Evolutionary conservation across 2,329 filamentous ascomycete genomes (phyloP).

Genomic region (Shiraia sp.): DNA sequence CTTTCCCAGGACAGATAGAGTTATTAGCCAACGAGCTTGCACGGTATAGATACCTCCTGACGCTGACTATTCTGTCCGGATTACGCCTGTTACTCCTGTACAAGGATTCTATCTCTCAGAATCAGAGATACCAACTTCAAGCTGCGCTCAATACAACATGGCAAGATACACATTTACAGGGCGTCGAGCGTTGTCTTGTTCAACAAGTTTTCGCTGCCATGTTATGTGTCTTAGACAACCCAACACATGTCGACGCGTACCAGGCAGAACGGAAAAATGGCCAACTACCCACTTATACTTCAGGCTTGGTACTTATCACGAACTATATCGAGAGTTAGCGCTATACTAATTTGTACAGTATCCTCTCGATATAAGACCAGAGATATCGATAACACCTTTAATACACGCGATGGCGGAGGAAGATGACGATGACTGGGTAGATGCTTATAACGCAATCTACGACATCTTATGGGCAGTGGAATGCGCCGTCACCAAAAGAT

Average conservation of each 20-base stretch:
- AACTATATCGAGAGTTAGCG: not conserved
- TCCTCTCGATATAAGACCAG: conserved; percentile 36
- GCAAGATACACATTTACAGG: conserved; percentile 38
- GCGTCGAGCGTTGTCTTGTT: conserved; percentile 38
- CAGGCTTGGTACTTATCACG: conserved; percentile 30
- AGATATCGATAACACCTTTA: conserved; percentile 25
- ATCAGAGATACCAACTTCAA: conserved; percentile 35
- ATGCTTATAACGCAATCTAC: conserved; percentile 39
- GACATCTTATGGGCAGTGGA: conserved; percentile 43
- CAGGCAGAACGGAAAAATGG: conserved; percentile 23
- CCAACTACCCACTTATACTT: conserved; percentile 31
- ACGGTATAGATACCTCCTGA: conserved; percentile 21
- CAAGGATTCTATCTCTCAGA: conserved; percentile 27
- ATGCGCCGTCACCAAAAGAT: conserved; percentile 39
- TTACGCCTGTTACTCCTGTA: conserved; percentile 39
- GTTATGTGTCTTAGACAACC: conserved; percentile 27
- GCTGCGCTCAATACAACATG: conserved; percentile 38
- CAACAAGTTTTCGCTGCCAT: conserved; percentile 35
- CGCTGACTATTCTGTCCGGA: conserved; percentile 37
- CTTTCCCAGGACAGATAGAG: conserved; percentile 33
- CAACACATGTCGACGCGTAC: conserved; percentile 19
- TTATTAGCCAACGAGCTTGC: conserved; percentile 28
- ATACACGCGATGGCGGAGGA: conserved; percentile 25
- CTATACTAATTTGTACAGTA: conserved; percentile 30
- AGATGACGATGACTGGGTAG: conserved; percentile 30